phyloP scores from a whole-genome alignment of 169 alveolate genomes.

The Babesia bovis region DNA sequence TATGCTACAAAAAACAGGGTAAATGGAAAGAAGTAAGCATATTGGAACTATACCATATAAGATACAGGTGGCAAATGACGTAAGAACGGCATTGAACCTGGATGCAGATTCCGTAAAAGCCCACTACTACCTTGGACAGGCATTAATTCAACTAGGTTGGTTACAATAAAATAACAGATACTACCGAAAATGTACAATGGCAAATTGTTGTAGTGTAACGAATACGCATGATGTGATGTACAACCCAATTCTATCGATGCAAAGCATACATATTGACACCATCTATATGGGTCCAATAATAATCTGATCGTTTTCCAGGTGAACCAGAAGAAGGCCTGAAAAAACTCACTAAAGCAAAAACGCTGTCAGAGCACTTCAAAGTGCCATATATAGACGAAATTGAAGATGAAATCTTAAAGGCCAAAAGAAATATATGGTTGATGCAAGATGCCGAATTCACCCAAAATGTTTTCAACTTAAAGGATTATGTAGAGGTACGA shows the following conservation, averaged over 20 bases:
- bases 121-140: constrained; percentile 80
- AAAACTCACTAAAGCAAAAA: constrained; percentile 74
- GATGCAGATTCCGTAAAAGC: constrained; percentile 83
- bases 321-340: constrained; percentile 75
- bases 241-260: background rate
- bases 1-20: constrained; percentile 79
- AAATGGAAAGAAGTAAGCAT: constrained; percentile 57
- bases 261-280: background rate
- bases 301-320: constrained; percentile 8
- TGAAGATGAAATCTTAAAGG: constrained; percentile 71
- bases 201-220: background rate
- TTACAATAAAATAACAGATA: background rate
- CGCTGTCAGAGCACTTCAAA: constrained; percentile 73
- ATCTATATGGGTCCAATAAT: background rate
- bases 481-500: constrained; percentile 28
- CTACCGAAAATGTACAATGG: background rate
- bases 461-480: constrained; percentile 33
- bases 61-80: constrained; percentile 75
- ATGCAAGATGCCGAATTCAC: constrained; percentile 68
- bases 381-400: constrained; percentile 73
- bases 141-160: constrained; percentile 79
- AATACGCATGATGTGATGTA: background rate
- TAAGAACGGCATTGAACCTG: constrained; percentile 76
- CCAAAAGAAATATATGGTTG: constrained; percentile 70
- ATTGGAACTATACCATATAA: background rate